phyloP scores from a whole-genome alignment of 225 moss, liverwort and hornwort genomes.

The Ulota crispa region DNA sequence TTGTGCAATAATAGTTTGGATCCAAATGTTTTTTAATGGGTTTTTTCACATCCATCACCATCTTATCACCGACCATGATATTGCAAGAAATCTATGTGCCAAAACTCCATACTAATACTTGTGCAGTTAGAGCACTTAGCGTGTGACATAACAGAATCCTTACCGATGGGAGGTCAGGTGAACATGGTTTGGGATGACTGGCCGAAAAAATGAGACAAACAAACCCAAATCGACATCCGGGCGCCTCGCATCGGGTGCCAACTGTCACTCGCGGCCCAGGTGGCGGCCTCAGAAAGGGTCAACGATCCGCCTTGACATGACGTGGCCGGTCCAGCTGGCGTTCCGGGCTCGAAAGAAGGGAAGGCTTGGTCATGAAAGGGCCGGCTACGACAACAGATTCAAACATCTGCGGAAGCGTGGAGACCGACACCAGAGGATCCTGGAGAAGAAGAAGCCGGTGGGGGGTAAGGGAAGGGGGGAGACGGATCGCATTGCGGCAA shows the following conservation, averaged over 20 bases:
- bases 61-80: too few relatives aligned
- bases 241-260: not conserved
- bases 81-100: too few relatives aligned
- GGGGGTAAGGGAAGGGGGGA: too few relatives aligned
- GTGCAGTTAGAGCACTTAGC: too few relatives aligned
- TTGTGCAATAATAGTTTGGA: too few relatives aligned
- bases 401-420: not conserved
- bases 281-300: constrained; percentile 21
- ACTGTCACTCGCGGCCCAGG: constrained; percentile 11
- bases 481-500: not conserved
- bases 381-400: constrained; percentile 1
- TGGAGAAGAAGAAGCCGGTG: not conserved
- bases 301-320: not conserved
- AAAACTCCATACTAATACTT: too few relatives aligned
- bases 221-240: constrained; percentile 22
- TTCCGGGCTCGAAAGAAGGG: not conserved
- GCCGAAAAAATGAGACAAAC: not conserved
- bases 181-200: too few relatives aligned
- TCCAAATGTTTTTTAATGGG: too few relatives aligned
- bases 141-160: too few relatives aligned
- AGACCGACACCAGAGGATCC: not conserved
- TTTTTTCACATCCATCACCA: too few relatives aligned
- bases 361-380: constrained; percentile 7
- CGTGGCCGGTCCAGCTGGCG: constrained; percentile 33
- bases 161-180: too few relatives aligned